phyloP scores from a whole-genome alignment of 805 yeast species.

The Pichia eremophila region DNA sequence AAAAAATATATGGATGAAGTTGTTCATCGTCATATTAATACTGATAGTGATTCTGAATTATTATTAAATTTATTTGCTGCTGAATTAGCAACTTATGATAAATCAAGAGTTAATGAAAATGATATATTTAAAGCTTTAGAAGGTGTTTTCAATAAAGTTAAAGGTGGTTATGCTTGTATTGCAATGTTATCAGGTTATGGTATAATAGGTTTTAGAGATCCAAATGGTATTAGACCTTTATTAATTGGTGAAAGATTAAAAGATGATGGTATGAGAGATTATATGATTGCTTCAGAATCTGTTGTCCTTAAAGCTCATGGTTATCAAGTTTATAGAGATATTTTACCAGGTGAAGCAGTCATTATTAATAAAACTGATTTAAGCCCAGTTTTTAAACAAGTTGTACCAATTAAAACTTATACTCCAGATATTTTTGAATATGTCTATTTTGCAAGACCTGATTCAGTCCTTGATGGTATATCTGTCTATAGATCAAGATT shows the following conservation, averaged over 20 bases:
- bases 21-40: slow-evolving; percentile 94
- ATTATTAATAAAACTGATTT: slow-evolving; percentile 72
- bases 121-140: slow-evolving; percentile 81
- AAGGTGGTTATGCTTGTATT: slow-evolving; percentile 97
- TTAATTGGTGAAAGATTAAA: slow-evolving; percentile 73
- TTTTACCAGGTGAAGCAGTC: slow-evolving; percentile 94
- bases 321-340: slow-evolving; percentile 67
- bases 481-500: slow-evolving; percentile 89
- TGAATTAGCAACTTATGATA: slow-evolving; percentile 83
- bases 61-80: slow-evolving; percentile 84
- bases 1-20: slow-evolving; percentile 78
- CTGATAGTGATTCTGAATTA: slow-evolving; percentile 92
- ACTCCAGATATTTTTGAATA: slow-evolving; percentile 96
- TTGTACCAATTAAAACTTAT: slow-evolving; percentile 65
- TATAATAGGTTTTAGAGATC: slow-evolving; percentile 91
- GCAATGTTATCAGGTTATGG: slow-evolving; percentile 97
- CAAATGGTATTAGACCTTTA: slow-evolving; percentile 91
- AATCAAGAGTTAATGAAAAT: slow-evolving; percentile 82
- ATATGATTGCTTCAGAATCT: slow-evolving; percentile 92
- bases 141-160: slow-evolving; percentile 70
- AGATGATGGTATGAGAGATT: slow-evolving; percentile 65
- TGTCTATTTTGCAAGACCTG: slow-evolving; percentile 97
- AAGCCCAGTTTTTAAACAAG: slow-evolving; percentile 75
- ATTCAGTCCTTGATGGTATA: slow-evolving; percentile 92
- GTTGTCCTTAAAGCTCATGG: slow-evolving; percentile 92